Evolutionary conservation across 371 early-diverging fungal species (phyloP), one percentile per base, ranked within the genome.

Genomic region (Basidiobolus heterosporus): DNA sequence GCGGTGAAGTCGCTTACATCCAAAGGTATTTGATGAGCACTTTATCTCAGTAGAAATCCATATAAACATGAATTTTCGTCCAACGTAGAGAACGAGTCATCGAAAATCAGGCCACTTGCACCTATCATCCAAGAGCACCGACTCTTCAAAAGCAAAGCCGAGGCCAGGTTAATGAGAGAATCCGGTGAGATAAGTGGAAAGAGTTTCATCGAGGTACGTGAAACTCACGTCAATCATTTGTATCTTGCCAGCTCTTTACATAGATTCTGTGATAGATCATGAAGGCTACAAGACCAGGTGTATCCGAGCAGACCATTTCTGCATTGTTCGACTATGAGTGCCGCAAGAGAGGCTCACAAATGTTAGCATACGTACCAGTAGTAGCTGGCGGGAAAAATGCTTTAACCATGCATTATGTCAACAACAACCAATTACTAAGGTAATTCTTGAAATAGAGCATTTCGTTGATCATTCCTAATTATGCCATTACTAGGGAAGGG

Each of bases 341-440:
- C 38, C 66, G 80, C 43, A 63, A 68, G 65, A 61, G 71, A 35
- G 87, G 85, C 0, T 76, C 82, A 0, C 72, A 67, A 36, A 75
- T 76, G n/a, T 62, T 88, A 23, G 88, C 91, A 4, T 97, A 94
- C 63, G 91, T 97, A 5, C 98, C 98, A 1, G 98, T 97, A 0
- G 88, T 94, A 19, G 95, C 92, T 2, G 75, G 83, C 13, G 94
- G 94, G n/a, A 69, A 70, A 20, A 90, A 91, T 54, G 91, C 91
- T 5, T 61, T 90, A 49, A 78, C 82, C 4, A 69, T 97, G 72
- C 98, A 97, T 58, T 97, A 94, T 63, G 91, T 91, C 19, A 68
- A 74, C 47, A 97, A 97, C 59, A 75, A 85, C 50, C 75, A 74
- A 58, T 57, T 65, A 20, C 51, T 81, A 30, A 66, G 56, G 76